phyloP scores from a whole-genome alignment of 2,329 filamentous ascomycete species.

The Fulvia fulva region DNA sequence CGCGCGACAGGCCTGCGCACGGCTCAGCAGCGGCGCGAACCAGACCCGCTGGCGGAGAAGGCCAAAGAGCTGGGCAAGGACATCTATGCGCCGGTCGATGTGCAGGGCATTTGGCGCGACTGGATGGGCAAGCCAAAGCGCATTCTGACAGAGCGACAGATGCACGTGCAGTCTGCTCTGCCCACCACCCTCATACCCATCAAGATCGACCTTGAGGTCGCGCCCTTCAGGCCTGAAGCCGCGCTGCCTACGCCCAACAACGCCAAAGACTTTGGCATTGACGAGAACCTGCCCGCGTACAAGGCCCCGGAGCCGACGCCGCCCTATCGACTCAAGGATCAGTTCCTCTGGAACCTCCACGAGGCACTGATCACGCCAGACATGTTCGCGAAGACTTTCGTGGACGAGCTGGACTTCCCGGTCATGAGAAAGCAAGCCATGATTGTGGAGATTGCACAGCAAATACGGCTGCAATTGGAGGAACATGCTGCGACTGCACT shows the following conservation, averaged over 20 bases:
- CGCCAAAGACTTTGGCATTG: slow-evolving; percentile 54
- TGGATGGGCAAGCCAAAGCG: slow-evolving; percentile 78
- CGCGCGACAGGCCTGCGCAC: slow-evolving; percentile 78
- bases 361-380: slow-evolving; percentile 92
- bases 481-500: slow-evolving; percentile 93
- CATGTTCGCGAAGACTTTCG: slow-evolving; percentile 85
- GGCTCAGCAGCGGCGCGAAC: slow-evolving; percentile 63
- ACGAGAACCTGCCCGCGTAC: slow-evolving; percentile 74
- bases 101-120: slow-evolving; percentile 89
- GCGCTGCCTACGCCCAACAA: slow-evolving; percentile 62
- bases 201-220: slow-evolving; percentile 90
- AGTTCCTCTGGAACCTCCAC: slow-evolving; percentile 97
- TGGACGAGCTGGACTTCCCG: slow-evolving; percentile 89
- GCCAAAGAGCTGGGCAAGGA: slow-evolving; percentile 77
- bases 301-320: slow-evolving; percentile 73
- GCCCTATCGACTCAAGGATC: slow-evolving; percentile 84
- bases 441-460: slow-evolving; percentile 79
- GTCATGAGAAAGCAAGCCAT: slow-evolving; percentile 60
- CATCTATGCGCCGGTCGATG: slow-evolving; percentile 68
- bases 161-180: slow-evolving; percentile 65
- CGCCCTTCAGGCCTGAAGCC: slow-evolving; percentile 65
- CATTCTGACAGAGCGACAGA: slow-evolving; percentile 54
- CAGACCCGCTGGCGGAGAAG: slow-evolving; percentile 58
- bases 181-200: slow-evolving; percentile 92
- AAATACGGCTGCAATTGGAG: slow-evolving; percentile 91